Conservation (phyloP, 2,329 filamentous ascomycete genomes). For the Cladosporium austrohemisphaericum region DNA sequence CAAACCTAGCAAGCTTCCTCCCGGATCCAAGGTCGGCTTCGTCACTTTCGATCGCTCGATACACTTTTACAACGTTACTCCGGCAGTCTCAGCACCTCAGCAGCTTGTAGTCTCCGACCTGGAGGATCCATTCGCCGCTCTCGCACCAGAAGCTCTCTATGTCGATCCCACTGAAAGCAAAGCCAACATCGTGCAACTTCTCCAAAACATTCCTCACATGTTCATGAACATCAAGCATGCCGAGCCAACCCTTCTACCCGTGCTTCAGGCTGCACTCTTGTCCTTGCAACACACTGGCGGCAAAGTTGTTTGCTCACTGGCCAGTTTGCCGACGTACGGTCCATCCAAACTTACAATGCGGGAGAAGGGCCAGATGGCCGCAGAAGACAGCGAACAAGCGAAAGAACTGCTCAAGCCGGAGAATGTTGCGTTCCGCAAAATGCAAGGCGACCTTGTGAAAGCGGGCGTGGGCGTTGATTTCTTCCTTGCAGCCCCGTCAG, state of each 20-base stretch:
- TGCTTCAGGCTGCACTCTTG: slow-evolving; percentile 77
- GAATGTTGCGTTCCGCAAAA: slow-evolving; percentile 80
- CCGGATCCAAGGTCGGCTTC: slow-evolving; percentile 84
- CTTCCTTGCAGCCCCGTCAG: slow-evolving; percentile 86
- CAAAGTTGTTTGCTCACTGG: slow-evolving; percentile 84
- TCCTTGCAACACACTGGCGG: slow-evolving; percentile 83
- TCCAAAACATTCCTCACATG: slow-evolving; percentile 76
- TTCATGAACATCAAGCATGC: slow-evolving; percentile 87
- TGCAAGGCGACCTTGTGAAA: slow-evolving; percentile 81
- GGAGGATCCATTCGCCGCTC: slow-evolving; percentile 90
- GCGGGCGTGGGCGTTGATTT: slow-evolving; percentile 86
- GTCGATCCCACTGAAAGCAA: slow-evolving; percentile 91
- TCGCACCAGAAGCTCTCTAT: slow-evolving; percentile 79
- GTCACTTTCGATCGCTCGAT: slow-evolving; percentile 95
- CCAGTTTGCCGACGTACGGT: slow-evolving; percentile 86
- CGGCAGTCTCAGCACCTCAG: slow-evolving; percentile 78
- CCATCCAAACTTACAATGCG: slow-evolving; percentile 80
- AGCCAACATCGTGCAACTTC: slow-evolving; percentile 80
- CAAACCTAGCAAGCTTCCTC: slow-evolving; percentile 59
- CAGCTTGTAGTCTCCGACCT: slow-evolving; percentile 99
- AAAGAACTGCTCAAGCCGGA: slow-evolving; percentile 91
- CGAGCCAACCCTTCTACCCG: slow-evolving; percentile 81
- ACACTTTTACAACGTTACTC: slow-evolving; percentile 92
- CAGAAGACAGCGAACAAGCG: slow-evolving; percentile 84
- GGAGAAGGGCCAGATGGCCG: slow-evolving; percentile 77